Conservation (phyloP, 305 asterid genomes). For the Plantago coronopus region DNA sequence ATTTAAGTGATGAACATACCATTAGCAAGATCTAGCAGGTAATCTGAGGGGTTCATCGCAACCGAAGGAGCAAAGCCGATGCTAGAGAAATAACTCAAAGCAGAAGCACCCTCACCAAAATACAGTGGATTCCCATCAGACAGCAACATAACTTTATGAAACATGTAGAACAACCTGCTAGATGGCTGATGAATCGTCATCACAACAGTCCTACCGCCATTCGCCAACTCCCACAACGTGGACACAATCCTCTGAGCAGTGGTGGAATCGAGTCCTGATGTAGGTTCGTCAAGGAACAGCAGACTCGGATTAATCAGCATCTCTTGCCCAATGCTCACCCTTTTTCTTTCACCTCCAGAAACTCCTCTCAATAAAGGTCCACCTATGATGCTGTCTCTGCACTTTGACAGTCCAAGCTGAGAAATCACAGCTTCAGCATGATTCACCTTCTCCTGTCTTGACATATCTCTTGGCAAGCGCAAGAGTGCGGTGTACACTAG, state of each 20-base stretch:
- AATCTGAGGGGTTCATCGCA: slow-evolving; percentile 87
- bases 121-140: slow-evolving; percentile 74
- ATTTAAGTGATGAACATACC: slow-evolving; percentile 33
- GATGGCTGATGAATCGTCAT: slow-evolving; percentile 95
- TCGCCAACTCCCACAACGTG: slow-evolving; percentile 51
- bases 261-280: slow-evolving; percentile 87
- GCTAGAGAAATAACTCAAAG: slow-evolving; percentile 51
- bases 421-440: slow-evolving; percentile 55
- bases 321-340: slow-evolving; percentile 91
- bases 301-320: slow-evolving; percentile 81
- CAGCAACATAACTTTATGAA: slow-evolving; percentile 67
- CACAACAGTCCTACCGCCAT: slow-evolving; percentile 63
- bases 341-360: slow-evolving; percentile 80
- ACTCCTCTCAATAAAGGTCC: slow-evolving; percentile 51
- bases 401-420: slow-evolving; percentile 54
- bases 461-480: slow-evolving; percentile 50
- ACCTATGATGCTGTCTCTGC: slow-evolving; percentile 57
- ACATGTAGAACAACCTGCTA: slow-evolving; percentile 72
- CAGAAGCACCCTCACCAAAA: slow-evolving; percentile 55
- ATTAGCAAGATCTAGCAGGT: slow-evolving; percentile 79
- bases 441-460: slow-evolving; percentile 33
- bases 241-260: slow-evolving; percentile 73
- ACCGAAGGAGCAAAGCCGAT: slow-evolving; percentile 54
- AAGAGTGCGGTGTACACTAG: slow-evolving; percentile 69
- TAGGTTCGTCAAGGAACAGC: slow-evolving; percentile 78